These are phyloP conservation scores for Sporisorium sorghi DNA, from an alignment of 1,284 basidiomycete genomes.

Conservation along the genomic window DNA sequence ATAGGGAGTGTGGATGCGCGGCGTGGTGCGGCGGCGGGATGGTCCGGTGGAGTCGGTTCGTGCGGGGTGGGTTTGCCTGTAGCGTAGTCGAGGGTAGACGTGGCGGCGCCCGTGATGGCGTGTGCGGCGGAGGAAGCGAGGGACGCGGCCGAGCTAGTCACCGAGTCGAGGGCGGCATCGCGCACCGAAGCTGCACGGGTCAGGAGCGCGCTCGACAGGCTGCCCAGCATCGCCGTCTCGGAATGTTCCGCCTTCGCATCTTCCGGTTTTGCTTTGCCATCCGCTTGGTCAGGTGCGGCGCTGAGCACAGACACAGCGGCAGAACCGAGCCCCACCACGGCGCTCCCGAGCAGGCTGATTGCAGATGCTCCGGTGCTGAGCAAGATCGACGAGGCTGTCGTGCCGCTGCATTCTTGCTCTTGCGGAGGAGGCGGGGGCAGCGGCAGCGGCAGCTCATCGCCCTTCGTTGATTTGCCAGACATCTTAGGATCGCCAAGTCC, in stretches of 20 bases:
- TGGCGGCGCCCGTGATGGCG: constrained; percentile 3
- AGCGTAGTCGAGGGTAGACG: not conserved
- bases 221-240: constrained; percentile 1
- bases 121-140: constrained; percentile 9
- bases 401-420: not conserved
- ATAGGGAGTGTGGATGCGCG: constrained; percentile 23
- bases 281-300: not conserved
- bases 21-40: not conserved
- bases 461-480: not conserved
- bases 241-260: not conserved
- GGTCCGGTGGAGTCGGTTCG: too few species aligned
- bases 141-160: constrained; percentile 1
- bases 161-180: constrained; percentile 7
- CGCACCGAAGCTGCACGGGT: constrained; percentile 11
- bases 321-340: constrained; percentile 16
- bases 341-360: constrained; percentile 26
- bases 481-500: not conserved
- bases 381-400: constrained; percentile 14
- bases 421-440: constrained; percentile 16
- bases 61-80: not conserved
- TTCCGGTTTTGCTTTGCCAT: not conserved
- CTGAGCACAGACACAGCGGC: constrained; percentile 19
- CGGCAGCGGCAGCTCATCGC: constrained; percentile 15
- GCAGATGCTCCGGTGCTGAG: constrained; percentile 18
- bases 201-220: constrained; percentile 18